A percentile compares a stretch with the other conserved stretches of the same genome.
Conservation (phyloP, 2,329 filamentous ascomycete species). For the Fusarium sp. region DNA sequence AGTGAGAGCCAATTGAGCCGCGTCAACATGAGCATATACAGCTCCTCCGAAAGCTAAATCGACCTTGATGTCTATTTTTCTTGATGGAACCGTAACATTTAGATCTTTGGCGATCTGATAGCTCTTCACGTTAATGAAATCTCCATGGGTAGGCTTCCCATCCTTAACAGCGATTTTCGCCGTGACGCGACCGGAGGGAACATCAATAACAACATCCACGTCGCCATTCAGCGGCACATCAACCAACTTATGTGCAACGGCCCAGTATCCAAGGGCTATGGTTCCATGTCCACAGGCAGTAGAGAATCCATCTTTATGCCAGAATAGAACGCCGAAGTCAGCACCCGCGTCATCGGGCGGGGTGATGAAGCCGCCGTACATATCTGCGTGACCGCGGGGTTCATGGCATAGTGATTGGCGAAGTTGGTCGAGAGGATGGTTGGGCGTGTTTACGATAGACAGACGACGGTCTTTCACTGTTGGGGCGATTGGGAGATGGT, state of each 20-base stretch:
- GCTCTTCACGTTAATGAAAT: conserved; percentile 35
- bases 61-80: not conserved
- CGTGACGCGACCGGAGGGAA: conserved; percentile 27
- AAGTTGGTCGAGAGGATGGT: conserved; percentile 22
- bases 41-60: conserved; percentile 28
- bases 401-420: conserved; percentile 35
- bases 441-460: not conserved
- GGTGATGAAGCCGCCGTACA: conserved; percentile 45
- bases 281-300: conserved; percentile 45
- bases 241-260: conserved; percentile 14
- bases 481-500: not conserved
- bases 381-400: conserved; percentile 35
- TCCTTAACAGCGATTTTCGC: not conserved
- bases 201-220: conserved; percentile 34
- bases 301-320: conserved; percentile 47
- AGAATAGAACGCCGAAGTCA: conserved; percentile 43
- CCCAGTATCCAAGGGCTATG: conserved; percentile 45
- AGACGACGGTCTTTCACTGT: conserved; percentile 25
- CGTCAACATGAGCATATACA: conserved; percentile 28
- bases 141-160: conserved; percentile 9
- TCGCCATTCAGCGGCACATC: not conserved
- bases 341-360: conserved; percentile 37
- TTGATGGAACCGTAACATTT: not conserved
- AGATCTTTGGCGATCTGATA: conserved; percentile 25
- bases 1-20: conserved; percentile 8